These are phyloP conservation scores for Gossypium davidsonii DNA, from an alignment of 441 rosid species.

Conservation along the genomic window DNA sequence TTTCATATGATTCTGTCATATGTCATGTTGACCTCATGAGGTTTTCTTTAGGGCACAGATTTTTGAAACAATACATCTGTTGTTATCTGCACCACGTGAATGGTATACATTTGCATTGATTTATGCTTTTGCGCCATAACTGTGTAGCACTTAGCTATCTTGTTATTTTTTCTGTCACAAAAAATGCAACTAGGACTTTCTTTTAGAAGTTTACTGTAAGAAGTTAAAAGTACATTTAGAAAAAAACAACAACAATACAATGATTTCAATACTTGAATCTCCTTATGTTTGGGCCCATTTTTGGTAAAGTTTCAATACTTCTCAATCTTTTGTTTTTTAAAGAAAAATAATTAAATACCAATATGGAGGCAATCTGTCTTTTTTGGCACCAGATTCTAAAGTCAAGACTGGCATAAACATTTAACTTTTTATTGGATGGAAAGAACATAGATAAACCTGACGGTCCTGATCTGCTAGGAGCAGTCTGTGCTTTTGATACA, in stretches of 20 bases:
- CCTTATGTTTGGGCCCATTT: not conserved
- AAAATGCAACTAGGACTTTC: not conserved
- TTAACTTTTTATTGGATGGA: not conserved
- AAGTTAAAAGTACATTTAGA: not conserved
- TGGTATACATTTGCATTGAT: not conserved
- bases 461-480: not conserved
- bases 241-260: not conserved
- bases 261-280: constrained; percentile 6
- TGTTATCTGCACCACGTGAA: not conserved
- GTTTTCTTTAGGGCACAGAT: constrained; percentile 2
- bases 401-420: not conserved
- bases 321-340: not conserved
- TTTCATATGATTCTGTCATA: not conserved
- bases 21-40: not conserved
- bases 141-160: not conserved
- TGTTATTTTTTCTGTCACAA: constrained; percentile 6
- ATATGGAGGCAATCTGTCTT: not conserved
- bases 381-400: not conserved
- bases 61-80: not conserved
- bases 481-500: not conserved
- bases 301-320: not conserved
- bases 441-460: not conserved
- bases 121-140: not conserved
- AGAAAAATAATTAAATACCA: not conserved
- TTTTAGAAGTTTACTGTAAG: constrained; percentile 1